Evolutionary conservation across 148 eudicot species (phyloP), one percentile per base, ranked within the genome.

Genomic region (Rhododendron williamsianum): DNA sequence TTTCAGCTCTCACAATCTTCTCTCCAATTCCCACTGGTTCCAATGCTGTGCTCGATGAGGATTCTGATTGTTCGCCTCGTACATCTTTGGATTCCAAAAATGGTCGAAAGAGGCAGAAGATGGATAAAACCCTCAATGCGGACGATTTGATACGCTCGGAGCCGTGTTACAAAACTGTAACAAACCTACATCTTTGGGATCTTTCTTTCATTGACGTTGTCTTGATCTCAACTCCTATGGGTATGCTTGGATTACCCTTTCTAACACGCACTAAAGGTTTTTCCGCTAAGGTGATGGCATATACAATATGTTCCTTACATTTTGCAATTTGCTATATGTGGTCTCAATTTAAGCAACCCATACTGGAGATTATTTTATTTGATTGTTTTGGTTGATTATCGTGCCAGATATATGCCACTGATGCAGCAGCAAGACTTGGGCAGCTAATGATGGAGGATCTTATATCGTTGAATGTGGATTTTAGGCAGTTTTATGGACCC

Each of bases 161-260:
- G 78, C 98, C 98, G 35, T 89, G 90, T 87, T 96, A 91, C 83
- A 93, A 89, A 88, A 92, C 93, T 82, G 93, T 93, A 21, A 87
- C 87, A 78, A 92, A 51, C 89, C 88, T 94, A 88, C 90, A 89
- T 60, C 82, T 90, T 10, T 92, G 92, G 94, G 88, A 93, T 91
- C 67, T 86, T 88, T 85, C 95, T 43, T 93, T 89, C 80, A 88
- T 94, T 85, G 91, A 94, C 86, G 86, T 89, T 56, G 94, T 96
- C 69, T 81, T 96, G 87, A 93, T 96, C 73, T 91, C 97, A 35
- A 93, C 94, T 84, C 93, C 98, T 52, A 93, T 89, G 96, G 98
- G 97, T 52, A 96, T 96, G 95, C 92, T 96, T 83, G 98, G 97
- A 36, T 88, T 94, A 85, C 98, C 98, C 7, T 96, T 92, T 89